Conservation (phyloP, 768 basidiomycete genomes). For the Dendrothele bispora region DNA sequence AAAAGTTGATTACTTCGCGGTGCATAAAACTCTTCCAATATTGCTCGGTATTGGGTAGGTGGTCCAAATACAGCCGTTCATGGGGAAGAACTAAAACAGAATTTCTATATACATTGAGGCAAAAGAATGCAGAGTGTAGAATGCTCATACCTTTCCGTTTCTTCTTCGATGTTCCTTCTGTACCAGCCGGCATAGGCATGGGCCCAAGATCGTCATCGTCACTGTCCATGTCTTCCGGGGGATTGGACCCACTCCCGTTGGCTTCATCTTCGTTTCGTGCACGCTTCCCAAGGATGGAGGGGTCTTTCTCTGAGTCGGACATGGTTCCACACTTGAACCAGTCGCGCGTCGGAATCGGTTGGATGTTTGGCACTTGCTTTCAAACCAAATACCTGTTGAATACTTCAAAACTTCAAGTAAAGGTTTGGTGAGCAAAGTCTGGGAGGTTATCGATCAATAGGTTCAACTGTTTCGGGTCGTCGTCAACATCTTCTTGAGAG, state of each 20-base stretch:
- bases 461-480: too few species aligned
- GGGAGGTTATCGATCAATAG: too few species aligned
- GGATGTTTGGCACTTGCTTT: too few species aligned
- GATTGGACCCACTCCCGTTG: constrained; percentile 8
- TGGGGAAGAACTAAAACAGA: constrained; percentile 77
- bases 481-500: too few species aligned
- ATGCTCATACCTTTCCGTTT: constrained; percentile 73
- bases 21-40: constrained; percentile 99
- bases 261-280: constrained; percentile 24
- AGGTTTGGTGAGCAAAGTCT: too few species aligned
- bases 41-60: constrained; percentile 88
- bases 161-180: constrained; percentile 54
- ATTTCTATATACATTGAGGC: constrained; percentile 34
- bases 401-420: too few species aligned
- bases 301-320: constrained; percentile 34
- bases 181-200: constrained; percentile 73
- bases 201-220: constrained; percentile 85
- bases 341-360: too few species aligned
- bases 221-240: constrained; percentile 38
- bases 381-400: too few species aligned
- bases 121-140: constrained; percentile 17
- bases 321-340: too few species aligned
- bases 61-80: constrained; percentile 89
- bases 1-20: constrained; percentile 86
- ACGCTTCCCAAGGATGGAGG: constrained; percentile 47